Conservation (phyloP, 2,329 filamentous ascomycete species). For the Lasiodiplodia theobromae region DNA sequence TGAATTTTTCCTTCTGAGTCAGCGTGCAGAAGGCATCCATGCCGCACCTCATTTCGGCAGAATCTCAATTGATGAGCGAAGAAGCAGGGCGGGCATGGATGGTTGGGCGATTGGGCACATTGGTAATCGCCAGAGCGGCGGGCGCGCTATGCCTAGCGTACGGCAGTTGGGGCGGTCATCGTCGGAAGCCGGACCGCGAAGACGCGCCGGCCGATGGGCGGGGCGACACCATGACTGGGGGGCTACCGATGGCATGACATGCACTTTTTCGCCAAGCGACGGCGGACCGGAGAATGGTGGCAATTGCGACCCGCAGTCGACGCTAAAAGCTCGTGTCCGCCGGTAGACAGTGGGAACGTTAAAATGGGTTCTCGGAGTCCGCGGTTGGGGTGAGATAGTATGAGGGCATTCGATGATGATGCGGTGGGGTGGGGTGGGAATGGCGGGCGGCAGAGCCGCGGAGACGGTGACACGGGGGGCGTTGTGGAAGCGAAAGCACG, state of each 20-base stretch:
- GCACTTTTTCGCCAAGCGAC: no score
- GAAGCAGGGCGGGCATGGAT: background rate
- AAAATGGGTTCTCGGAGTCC: background rate
- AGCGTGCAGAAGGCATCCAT: constrained; percentile 5
- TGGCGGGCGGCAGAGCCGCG: background rate
- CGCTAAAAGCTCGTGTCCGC: background rate
- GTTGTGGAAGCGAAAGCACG: background rate
- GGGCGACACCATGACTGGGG: background rate
- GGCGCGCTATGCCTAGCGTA: constrained; percentile 3
- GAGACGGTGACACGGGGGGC: background rate
- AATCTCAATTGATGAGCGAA: background rate
- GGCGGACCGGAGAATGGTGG: no score
- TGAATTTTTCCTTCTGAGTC: background rate
- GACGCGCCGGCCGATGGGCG: no score
- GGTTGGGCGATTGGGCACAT: background rate
- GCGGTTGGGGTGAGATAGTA: constrained; percentile 5
- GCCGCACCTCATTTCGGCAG: constrained; percentile 7
- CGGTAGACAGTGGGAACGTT: background rate
- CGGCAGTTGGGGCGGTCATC: constrained; percentile 8
- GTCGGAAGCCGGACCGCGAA: background rate
- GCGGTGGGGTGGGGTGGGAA: background rate
- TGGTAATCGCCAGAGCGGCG: no score
- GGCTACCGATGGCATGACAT: background rate
- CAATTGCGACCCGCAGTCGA: constrained; percentile 7
- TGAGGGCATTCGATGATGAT: constrained; percentile 19